Base-by-base conservation (phyloP, 768 basidiomycete genomes). In the Pleurotus pulmonarius region DNA sequence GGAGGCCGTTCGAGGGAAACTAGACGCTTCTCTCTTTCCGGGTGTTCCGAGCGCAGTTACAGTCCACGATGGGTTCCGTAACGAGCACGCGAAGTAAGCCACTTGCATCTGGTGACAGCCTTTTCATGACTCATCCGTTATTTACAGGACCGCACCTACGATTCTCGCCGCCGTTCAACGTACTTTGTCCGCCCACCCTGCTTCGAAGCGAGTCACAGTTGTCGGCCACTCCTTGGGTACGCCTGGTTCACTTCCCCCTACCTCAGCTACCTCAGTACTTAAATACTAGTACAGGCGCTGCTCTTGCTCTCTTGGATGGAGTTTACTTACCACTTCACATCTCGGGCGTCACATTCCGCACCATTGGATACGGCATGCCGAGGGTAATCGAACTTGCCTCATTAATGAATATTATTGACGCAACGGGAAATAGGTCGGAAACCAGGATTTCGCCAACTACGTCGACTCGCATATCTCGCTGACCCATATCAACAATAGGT, bases 401-500 rank as follows among this genome's bases (percentile, higher is more conserved):
- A 25, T 64, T 65, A 26, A 6, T 47, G 15, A 13, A 34, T 52
- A 46, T 8, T 20, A 55, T n/a, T 26, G 29, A 52, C 25, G 40
- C 57, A 8, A 15, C 7, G 13, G 25, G 34, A 3, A 45, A 7
- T 34, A 77, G 77, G 77, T 78, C 26, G 83, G 86, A 11, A 86
- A 87, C 65, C 76, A 79, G 62, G 81, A 73, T 1, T 88, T 86
- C 59, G 85, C 84, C 0, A 60, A 84, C 63, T 84, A 82, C 60
- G 79, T 86, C 46, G 83, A 86, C 58, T 69, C 76, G 4, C 67
- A 81, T 49, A 56, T 51, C 44, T 53, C 69, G 9, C 60, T 87
- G 47, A 83, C 78, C 1, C 85, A 82, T 62, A 80, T 88, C 60
- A 87, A 83, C 64, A 87, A 88, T 69, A 75, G 66, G 76, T 75